Percentiles rank a stretch among this genome's conserved stretches.
Conservation (phyloP, 164 flowering plant genomes). For the Piper longum region DNA sequence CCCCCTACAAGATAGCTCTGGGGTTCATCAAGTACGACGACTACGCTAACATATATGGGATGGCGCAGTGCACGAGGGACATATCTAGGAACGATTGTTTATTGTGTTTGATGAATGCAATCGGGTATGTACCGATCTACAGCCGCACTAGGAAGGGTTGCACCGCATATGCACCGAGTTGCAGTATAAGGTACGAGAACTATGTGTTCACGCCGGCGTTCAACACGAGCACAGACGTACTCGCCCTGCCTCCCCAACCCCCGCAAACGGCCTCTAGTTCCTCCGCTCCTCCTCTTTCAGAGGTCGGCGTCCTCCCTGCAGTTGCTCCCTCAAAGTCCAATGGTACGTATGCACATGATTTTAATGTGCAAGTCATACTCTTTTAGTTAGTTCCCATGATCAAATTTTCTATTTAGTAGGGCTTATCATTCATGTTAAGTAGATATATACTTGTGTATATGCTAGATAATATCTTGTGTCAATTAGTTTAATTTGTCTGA, state of each 20-base stretch:
- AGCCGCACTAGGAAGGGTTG: background rate
- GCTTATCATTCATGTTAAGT: too few species aligned
- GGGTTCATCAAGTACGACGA: background rate
- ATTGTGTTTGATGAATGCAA: background rate
- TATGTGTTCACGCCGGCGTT: background rate
- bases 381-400: too few species aligned
- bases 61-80: background rate
- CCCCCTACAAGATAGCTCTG: background rate
- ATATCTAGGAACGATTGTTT: background rate
- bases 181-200: slow-evolving; percentile 4
- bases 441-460: too few species aligned
- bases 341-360: too few species aligned
- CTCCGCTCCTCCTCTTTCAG: background rate
- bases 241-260: background rate
- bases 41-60: slow-evolving; percentile 3
- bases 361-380: too few species aligned
- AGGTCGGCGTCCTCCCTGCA: background rate
- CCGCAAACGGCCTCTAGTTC: too few species aligned
- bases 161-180: background rate
- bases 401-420: too few species aligned
- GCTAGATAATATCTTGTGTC: too few species aligned
- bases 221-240: background rate
- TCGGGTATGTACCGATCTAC: background rate
- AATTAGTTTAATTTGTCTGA: too few species aligned
- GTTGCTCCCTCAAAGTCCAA: too few species aligned